Conservation (phyloP, 2,329 filamentous ascomycete species). For the Colletotrichum sp. region DNA sequence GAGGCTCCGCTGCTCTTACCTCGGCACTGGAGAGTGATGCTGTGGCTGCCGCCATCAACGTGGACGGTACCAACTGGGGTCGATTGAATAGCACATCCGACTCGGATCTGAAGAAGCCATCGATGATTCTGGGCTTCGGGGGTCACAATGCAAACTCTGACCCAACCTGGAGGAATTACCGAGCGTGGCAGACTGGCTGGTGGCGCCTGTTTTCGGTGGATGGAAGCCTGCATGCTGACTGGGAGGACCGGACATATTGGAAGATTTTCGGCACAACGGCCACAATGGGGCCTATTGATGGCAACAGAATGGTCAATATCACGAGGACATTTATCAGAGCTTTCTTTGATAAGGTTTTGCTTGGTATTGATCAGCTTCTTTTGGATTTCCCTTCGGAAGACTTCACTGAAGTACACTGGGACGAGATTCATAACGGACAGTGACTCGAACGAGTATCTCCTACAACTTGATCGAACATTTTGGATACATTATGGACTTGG, state of each 20-base stretch:
- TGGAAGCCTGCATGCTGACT: conserved; percentile 12
- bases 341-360: conserved; percentile 14
- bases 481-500: no score
- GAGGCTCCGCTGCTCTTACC: conserved; percentile 24
- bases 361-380: background rate
- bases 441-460: background rate
- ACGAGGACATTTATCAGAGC: conserved; percentile 6
- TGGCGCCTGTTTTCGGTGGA: conserved; percentile 13
- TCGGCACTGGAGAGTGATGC: conserved; percentile 14
- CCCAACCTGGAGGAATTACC: conserved; percentile 8
- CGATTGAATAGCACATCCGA: conserved; percentile 10
- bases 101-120: conserved; percentile 24
- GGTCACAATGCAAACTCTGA: conserved; percentile 19
- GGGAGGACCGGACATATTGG: conserved; percentile 14
- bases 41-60: conserved; percentile 24
- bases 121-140: conserved; percentile 24
- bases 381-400: conserved; percentile 1
- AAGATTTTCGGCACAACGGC: conserved; percentile 10
- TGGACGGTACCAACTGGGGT: conserved; percentile 23
- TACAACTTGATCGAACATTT: no score
- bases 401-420: conserved; percentile 8
- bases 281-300: conserved; percentile 5
- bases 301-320: conserved; percentile 11
- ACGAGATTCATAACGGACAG: background rate
- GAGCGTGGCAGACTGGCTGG: conserved; percentile 15